A percentile compares a stretch with the other conserved stretches of the same genome.
Conservation (phyloP, 306 rosid species). For the Luffa acutangula region DNA sequence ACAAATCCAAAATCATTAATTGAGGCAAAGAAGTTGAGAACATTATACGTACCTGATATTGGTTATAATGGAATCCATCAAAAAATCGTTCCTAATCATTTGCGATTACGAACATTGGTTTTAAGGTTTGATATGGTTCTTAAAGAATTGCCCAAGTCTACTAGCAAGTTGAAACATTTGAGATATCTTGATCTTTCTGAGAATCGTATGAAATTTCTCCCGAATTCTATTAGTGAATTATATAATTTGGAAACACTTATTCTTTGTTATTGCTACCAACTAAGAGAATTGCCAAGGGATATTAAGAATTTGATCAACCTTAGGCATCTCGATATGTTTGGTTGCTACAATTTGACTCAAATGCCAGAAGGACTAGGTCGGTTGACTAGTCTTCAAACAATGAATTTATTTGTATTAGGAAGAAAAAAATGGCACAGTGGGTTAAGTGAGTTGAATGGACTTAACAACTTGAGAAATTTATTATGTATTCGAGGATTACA, state of each 20-base stretch:
- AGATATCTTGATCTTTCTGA: background rate
- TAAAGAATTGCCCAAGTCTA: background rate
- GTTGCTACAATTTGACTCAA: background rate
- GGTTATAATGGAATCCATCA: background rate
- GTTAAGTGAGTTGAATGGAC: too few relatives aligned
- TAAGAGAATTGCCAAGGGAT: background rate
- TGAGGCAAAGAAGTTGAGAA: constrained; percentile 12
- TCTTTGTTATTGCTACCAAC: accelerated
- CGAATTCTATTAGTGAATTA: background rate
- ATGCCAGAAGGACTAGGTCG: constrained; percentile 10
- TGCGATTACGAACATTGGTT: constrained; percentile 14
- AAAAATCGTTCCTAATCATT: background rate
- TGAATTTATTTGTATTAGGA: too few relatives aligned
- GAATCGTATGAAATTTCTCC: background rate
- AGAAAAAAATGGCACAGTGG: too few relatives aligned
- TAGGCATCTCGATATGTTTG: background rate
- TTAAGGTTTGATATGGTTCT: background rate
- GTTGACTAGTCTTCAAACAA: background rate
- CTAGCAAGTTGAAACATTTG: constrained; percentile 1
- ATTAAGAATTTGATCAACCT: background rate
- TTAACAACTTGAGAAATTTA: background rate
- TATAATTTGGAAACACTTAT: constrained; percentile 1
- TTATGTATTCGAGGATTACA: background rate
- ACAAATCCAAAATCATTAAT: background rate
- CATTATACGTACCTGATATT: background rate